A percentile compares a stretch with the other conserved stretches of the same genome.
These are phyloP conservation scores for Pseudocercospora crystallina DNA, from an alignment of 2,329 filamentous ascomycete species.

Conservation along the genomic window DNA sequence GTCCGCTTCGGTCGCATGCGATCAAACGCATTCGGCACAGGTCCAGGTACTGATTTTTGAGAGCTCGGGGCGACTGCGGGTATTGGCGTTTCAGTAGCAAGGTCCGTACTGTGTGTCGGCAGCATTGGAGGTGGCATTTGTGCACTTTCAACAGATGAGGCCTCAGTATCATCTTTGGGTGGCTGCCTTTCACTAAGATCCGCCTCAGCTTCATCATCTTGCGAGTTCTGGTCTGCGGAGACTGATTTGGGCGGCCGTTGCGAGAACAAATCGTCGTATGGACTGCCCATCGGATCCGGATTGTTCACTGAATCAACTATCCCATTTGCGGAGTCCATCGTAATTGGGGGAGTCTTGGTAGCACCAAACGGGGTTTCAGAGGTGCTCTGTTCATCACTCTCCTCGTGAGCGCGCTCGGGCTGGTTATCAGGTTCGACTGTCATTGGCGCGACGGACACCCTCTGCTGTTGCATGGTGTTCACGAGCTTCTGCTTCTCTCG, in stretches of 20 bases:
- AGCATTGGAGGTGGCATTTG: too few species aligned
- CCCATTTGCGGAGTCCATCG: too few species aligned
- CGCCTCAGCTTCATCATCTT: not conserved
- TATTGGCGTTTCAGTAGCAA: conserved; percentile 27
- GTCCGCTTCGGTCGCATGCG: conserved; percentile 64
- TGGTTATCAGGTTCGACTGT: not conserved
- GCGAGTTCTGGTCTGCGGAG: not conserved
- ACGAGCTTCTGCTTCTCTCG: conserved; percentile 16
- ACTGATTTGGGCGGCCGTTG: conserved; percentile 20
- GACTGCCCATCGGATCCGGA: conserved; percentile 27
- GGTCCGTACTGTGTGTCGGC: not conserved
- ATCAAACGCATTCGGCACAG: conserved; percentile 62
- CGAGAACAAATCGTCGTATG: conserved; percentile 29
- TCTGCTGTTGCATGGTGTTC: conserved; percentile 1
- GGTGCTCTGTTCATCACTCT: too few species aligned
- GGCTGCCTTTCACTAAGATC: too few species aligned
- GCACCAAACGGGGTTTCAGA: too few species aligned
- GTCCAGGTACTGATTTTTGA: conserved; percentile 42
- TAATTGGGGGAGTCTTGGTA: too few species aligned
- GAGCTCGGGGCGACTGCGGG: conserved; percentile 31
- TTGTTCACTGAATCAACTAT: conserved; percentile 19
- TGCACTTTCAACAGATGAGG: too few species aligned
- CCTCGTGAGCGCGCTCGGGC: not conserved
- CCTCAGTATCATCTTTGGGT: too few species aligned
- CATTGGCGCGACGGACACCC: not conserved